Base-by-base conservation (phyloP, 441 rosid species). In the Pelargonium myrrhifolium region DNA sequence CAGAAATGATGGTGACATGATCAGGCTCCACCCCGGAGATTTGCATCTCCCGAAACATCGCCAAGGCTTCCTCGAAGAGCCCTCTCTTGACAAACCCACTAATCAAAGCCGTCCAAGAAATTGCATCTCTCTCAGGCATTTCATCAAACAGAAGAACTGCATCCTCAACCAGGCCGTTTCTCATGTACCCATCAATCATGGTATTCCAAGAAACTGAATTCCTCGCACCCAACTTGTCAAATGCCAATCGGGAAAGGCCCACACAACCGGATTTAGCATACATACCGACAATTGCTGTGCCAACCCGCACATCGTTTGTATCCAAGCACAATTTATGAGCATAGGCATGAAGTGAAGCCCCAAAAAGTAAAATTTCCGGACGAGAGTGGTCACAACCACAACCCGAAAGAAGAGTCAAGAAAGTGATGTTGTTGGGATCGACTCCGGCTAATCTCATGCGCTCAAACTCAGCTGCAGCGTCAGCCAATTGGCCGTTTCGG, bases 81-180 rank as follows among this genome's bases (percentile, higher is more conserved):
- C 89, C 89, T 68, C 22, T 83, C 79, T 80, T 86, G 73, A 80
- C 85, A 78, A 89, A 86, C 58, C 96, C 97, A 71, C 86, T 84
- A 24, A 92, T 85, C 77, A 92, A 55, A 20, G 86, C 84, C 1
- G 96, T 92, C 98, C 98, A 89, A 18, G 94, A 80, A 70, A 86
- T 73, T 15, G 76, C 82, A 63, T 81, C 81, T 73, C 81, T 73
- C 0, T 67, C 68, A 75, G 96, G 97, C 87, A 84, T 88, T 86
- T 78, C 74, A 70, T 86, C 90, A 61, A 89, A 89, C 82, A 89
- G 0, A 49, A 73, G 72, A 17, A 82, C 68, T 0, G 93, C 97
- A 21, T 51, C 58, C 5, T 49, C 67, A 9, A 78, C 68, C 42
- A 74, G 69, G 28, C 86, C 88, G 60, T 68, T 76, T 74, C 77